Conservation (phyloP, 2,329 filamentous ascomycete species). For the Pyrenophora teres region DNA sequence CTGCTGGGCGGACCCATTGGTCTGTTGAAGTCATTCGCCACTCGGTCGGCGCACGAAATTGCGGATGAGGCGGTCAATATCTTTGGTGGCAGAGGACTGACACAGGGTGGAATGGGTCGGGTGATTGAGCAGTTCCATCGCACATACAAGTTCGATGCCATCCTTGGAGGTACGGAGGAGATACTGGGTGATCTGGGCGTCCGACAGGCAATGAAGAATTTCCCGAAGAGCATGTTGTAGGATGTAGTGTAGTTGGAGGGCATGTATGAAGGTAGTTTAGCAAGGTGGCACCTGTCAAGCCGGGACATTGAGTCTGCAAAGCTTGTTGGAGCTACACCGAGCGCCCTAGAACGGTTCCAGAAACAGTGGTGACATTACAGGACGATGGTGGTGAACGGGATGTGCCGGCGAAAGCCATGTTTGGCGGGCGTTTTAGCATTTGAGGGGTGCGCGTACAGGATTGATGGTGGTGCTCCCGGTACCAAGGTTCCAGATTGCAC, state of each 20-base stretch:
- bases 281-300: conserved; percentile 1
- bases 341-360: conserved; percentile 18
- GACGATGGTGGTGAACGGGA: conserved; percentile 12
- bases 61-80: conserved; percentile 85
- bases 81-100: conserved; percentile 80
- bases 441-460: conserved; percentile 3
- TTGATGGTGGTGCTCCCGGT: conserved; percentile 9
- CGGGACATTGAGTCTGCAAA: not conserved
- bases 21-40: conserved; percentile 78
- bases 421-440: conserved; percentile 12
- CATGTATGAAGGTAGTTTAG: conserved; percentile 10
- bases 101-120: conserved; percentile 80
- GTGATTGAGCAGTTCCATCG: conserved; percentile 84
- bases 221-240: conserved; percentile 83
- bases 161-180: conserved; percentile 80
- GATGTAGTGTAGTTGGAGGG: not conserved
- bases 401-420: conserved; percentile 8
- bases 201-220: conserved; percentile 79
- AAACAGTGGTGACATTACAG: conserved; percentile 23
- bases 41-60: conserved; percentile 78
- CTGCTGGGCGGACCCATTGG: conserved; percentile 81
- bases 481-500: conserved; percentile 9
- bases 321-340: conserved; percentile 4
- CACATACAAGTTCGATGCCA: conserved; percentile 73
- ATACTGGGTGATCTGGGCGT: conserved; percentile 81